Evolutionary conservation across 179 eudicot species (phyloP).

Genomic region (Pouteria campechiana): DNA sequence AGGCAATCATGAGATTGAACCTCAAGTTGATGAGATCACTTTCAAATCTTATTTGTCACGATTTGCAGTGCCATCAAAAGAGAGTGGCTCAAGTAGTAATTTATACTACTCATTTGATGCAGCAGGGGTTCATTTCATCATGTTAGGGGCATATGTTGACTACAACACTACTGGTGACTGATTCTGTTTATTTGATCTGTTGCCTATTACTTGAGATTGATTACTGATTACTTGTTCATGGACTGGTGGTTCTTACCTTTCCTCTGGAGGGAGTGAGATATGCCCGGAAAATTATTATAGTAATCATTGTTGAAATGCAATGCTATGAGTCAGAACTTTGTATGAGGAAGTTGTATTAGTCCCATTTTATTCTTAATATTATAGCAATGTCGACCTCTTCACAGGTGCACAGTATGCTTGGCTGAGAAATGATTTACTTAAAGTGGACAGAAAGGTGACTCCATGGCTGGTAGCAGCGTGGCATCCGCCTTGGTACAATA

Average conservation of each 20-base stretch:
- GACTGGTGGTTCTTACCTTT: too few species aligned
- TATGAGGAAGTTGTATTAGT: too few species aligned
- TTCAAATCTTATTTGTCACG: constrained; percentile 63
- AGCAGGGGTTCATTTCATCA: constrained; percentile 72
- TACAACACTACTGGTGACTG: constrained; percentile 49
- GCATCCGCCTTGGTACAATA: constrained; percentile 95
- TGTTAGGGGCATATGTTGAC: constrained; percentile 83
- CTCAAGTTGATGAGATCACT: constrained; percentile 49
- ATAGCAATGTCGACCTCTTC: neutral
- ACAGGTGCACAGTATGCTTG: constrained; percentile 74
- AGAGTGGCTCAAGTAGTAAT: constrained; percentile 55
- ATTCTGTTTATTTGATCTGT: too few species aligned
- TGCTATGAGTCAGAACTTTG: too few species aligned
- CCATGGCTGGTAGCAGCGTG: constrained; percentile 90
- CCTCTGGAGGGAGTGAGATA: too few species aligned
- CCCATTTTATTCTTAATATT: neutral
- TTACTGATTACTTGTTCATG: too few species aligned
- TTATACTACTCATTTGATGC: constrained; percentile 81
- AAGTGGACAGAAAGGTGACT: constrained; percentile 39
- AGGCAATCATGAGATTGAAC: constrained; percentile 97
- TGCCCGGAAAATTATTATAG: too few species aligned
- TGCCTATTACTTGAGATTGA: too few species aligned
- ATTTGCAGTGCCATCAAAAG: constrained; percentile 74
- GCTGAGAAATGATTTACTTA: constrained; percentile 48
- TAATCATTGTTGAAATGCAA: too few species aligned